Evolutionary conservation across 2,329 filamentous ascomycete genomes (phyloP).

Genomic region (Cyanodermella asteris): DNA sequence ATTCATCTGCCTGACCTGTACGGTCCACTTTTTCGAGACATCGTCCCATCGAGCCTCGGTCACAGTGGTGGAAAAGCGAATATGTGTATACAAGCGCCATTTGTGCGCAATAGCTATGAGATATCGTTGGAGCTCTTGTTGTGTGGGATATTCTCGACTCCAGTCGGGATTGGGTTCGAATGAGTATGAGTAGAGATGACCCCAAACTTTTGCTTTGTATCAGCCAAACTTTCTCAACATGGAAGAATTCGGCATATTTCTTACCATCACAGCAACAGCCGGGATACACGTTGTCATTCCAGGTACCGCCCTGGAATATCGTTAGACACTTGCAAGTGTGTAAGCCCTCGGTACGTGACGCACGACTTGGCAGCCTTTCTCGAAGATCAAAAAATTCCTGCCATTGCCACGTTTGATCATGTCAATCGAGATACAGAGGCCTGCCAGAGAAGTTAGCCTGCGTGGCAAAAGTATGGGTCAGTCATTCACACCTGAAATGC

Average conservation of each 20-base stretch:
- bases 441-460: not conserved
- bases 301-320: constrained; percentile 35
- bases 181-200: constrained; percentile 34
- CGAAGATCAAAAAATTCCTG: constrained; percentile 32
- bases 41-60: constrained; percentile 34
- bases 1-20: constrained; percentile 24
- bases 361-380: constrained; percentile 31
- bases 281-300: constrained; percentile 35
- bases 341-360: no score
- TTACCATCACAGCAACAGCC: constrained; percentile 31
- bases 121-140: constrained; percentile 37
- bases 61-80: constrained; percentile 34
- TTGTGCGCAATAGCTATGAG: constrained; percentile 30
- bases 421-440: constrained; percentile 19
- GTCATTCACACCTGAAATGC: constrained; percentile 3
- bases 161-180: constrained; percentile 38
- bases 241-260: not conserved
- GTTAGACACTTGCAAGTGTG: no score
- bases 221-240: no score
- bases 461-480: not conserved
- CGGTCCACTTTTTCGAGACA: constrained; percentile 26
- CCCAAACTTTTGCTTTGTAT: constrained; percentile 30
- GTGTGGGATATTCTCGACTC: constrained; percentile 35
- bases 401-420: constrained; percentile 16
- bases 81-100: constrained; percentile 32